A percentile compares a stretch with the other conserved stretches of the same genome.
Conservation (phyloP, 1,284 basidiomycete species). For the Pseudozyma hubeiensis region DNA sequence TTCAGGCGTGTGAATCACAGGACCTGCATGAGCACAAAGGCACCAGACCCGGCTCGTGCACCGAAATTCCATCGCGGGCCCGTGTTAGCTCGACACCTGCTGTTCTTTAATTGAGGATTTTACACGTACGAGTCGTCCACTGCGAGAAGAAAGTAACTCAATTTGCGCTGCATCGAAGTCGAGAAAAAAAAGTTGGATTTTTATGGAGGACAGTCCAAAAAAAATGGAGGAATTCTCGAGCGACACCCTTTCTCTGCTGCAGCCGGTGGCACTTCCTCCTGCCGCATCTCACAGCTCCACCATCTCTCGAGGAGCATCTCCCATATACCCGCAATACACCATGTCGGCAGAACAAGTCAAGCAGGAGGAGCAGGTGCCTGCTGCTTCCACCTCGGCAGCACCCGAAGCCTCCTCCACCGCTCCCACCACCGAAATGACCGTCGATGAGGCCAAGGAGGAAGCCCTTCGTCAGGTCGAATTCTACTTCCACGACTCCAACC, state of each 20-base stretch:
- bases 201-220: not conserved
- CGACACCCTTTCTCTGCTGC: not conserved
- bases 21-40: not conserved
- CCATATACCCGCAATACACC: constrained; percentile 2
- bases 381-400: constrained; percentile 26
- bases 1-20: not conserved
- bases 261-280: not conserved
- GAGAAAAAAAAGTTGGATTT: no score
- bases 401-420: constrained; percentile 9
- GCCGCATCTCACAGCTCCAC: not conserved
- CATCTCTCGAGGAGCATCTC: constrained; percentile 6
- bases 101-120: no score
- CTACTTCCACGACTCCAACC: constrained; percentile 88
- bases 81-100: no score
- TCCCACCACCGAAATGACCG: constrained; percentile 32
- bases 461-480: constrained; percentile 77
- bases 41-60: not conserved
- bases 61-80: no score
- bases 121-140: not conserved
- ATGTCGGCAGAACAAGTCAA: constrained; percentile 45
- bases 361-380: constrained; percentile 19
- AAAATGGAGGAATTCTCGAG: not conserved
- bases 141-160: not conserved
- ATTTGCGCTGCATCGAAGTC: no score
- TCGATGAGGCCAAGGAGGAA: constrained; percentile 57